Conservation (phyloP, 768 basidiomycete species). For the Russula virescens region DNA sequence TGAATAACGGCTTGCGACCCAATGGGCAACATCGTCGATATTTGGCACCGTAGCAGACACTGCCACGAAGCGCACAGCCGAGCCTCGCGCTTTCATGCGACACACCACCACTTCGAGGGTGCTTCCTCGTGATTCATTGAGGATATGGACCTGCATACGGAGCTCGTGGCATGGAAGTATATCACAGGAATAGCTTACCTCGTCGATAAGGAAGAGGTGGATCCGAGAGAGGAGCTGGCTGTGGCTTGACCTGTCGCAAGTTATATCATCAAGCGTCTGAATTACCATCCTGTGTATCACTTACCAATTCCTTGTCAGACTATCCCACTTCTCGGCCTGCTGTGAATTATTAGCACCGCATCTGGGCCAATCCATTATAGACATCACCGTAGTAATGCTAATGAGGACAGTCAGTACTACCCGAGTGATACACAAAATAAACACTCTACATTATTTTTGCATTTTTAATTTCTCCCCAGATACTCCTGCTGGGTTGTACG, state of each 20-base stretch:
- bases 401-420: not conserved
- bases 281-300: constrained; percentile 12
- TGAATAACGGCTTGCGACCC: constrained; percentile 57
- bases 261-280: constrained; percentile 2
- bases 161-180: not conserved
- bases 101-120: constrained; percentile 93
- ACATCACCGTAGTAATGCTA: constrained; percentile 73
- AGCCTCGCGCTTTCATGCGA: constrained; percentile 78
- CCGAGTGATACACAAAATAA: constrained; percentile 25
- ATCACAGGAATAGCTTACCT: constrained; percentile 41
- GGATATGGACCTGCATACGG: constrained; percentile 70
- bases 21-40: constrained; percentile 79
- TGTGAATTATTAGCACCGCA: not conserved
- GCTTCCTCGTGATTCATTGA: constrained; percentile 86
- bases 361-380: not conserved
- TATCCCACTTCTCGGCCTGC: constrained; percentile 96
- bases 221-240: constrained; percentile 64
- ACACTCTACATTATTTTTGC: constrained; percentile 66
- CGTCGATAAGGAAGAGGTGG: constrained; percentile 84
- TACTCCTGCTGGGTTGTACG: constrained; percentile 52
- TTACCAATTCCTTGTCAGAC: constrained; percentile 82
- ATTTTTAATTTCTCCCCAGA: constrained; percentile 68
- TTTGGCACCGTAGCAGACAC: constrained; percentile 95
- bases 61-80: constrained; percentile 72
- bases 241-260: constrained; percentile 48